Evolutionary conservation across 352 stramenopile species (phyloP), one percentile per base, ranked within the genome.

Genomic region (Phytophthora meadii): DNA sequence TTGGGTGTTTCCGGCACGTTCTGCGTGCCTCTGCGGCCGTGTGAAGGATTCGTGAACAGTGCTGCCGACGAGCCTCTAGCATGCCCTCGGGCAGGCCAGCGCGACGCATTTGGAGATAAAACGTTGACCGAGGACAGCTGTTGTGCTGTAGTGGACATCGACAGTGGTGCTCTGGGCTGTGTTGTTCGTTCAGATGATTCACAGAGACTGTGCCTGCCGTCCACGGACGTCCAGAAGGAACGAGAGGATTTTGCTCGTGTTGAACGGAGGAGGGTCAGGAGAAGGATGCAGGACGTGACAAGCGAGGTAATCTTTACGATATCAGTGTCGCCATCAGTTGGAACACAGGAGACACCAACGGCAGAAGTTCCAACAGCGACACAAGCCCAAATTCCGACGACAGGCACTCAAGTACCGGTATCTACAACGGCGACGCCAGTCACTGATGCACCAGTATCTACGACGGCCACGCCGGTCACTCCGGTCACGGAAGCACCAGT

Each of bases 51-150:
- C 0, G 27, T 60, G 34, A 44, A 11, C 3, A 28, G 4, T 28
- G 63, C 54, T 24, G 40, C 7, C 27, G 37, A 62, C 10, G 34
- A 62, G 32, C 48, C 60, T 8, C 66, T 79, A n/a, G 64, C 65
- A 1, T 88, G 79, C 45, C 79, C 79, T 3, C 42, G 37, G 6
- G 53, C 57, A 10, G 77, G 77, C 11, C 65, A 78, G 32, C 52
- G 56, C 34, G 56, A 72, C 19, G 54, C 56, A 0, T 59, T 65
- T 22, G 62, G 70, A 22, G 44, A 45, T 4, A 51, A 22, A 6
- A n/a, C 61, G 30, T 46, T 88, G 9, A 22, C 44, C 12, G 28
- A 25, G 22, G 77, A 79, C 50, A 84, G 72, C 50, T 88, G 79
- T 72, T 88, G 79, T 40, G 72, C 79, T 3, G 60, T 74, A 4